Evolutionary conservation across 2,329 filamentous ascomycete species (phyloP), one percentile per base, ranked within the genome.

Genomic region (Corynespora cassiicola): DNA sequence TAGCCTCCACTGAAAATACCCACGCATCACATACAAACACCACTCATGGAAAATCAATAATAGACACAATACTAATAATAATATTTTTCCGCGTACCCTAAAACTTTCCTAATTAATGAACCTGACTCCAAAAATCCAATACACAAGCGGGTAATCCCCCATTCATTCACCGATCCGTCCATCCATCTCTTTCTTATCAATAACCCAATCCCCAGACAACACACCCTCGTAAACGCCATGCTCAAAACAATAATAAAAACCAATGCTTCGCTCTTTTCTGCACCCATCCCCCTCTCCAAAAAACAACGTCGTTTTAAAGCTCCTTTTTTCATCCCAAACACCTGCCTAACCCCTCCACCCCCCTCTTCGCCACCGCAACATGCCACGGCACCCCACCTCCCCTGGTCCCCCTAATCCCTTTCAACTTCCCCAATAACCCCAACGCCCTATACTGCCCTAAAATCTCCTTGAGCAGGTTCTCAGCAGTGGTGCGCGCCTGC

Each of bases 361-460:
- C 86, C 68, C 85, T 86, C 66, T 86, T 79, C 2, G 84, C 87
- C 12, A 81, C 85, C 9, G 82, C 85, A 43, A 92, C 73, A 73
- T 92, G 88, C 86, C 88, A 89, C 12, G 88, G 88, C 54, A 87
- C 72, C n/a, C 83, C 76, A 11, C 70, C 71, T 57, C 84, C 82
- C 31, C 71, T 75, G 36, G 45, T 82, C 73, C 44, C 75, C 67
- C 55, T 82, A 77, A 57, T 83, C 72, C 56, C 86, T 44, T 85
- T 80, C 15, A 84, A 79, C 47, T 82, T 77, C 2, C 86, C 87
- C 52, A 94, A 61, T 12, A 87, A 81, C 0, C 83, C 84, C 46
- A 94, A 62, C 0, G 80, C 82, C 27, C 87, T 72, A 58, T 86
- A 92, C 63, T 85, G 81, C 19, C 73, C 77, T 40, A 94, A 61